phyloP scores from a whole-genome alignment of 1,284 basidiomycete genomes.

The Sporisorium reilianum region DNA sequence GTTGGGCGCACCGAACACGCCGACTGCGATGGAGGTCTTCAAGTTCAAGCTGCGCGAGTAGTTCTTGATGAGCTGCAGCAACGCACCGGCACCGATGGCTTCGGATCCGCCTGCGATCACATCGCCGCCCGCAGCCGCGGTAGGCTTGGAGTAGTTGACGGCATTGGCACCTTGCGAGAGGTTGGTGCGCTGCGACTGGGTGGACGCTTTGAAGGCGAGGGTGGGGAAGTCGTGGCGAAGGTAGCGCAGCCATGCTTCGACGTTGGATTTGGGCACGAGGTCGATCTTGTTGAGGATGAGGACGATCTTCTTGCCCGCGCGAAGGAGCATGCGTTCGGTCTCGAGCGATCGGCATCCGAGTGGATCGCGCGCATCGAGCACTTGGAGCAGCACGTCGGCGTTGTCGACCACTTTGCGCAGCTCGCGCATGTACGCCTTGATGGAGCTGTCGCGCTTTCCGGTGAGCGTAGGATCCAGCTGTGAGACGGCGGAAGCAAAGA shows the following conservation, averaged over 20 bases:
- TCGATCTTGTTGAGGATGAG: slow-evolving; percentile 55
- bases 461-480: slow-evolving; percentile 47
- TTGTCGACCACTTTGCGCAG: slow-evolving; percentile 93
- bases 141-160: slow-evolving; percentile 21
- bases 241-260: slow-evolving; percentile 89
- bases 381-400: slow-evolving; percentile 81
- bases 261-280: slow-evolving; percentile 88
- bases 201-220: slow-evolving; percentile 90
- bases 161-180: slow-evolving; percentile 52
- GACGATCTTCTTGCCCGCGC: slow-evolving; percentile 62
- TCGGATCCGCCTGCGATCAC: slow-evolving; percentile 68
- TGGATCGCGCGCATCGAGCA: slow-evolving; percentile 67
- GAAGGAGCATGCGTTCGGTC: slow-evolving; percentile 59
- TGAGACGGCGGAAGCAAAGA: not conserved
- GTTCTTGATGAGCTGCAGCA: slow-evolving; percentile 90
- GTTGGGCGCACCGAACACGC: slow-evolving; percentile 96
- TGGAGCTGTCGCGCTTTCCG: slow-evolving; percentile 60
- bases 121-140: slow-evolving; percentile 6
- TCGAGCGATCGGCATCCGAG: slow-evolving; percentile 73
- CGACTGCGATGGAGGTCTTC: slow-evolving; percentile 76
- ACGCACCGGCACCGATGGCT: slow-evolving; percentile 72
- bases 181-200: slow-evolving; percentile 82
- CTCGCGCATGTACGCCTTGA: slow-evolving; percentile 70
- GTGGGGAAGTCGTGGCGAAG: slow-evolving; percentile 92
- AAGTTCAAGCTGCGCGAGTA: slow-evolving; percentile 74